Evolutionary conservation across 306 rosid species (phyloP), one percentile per base, ranked within the genome.

Genomic region (Pyrus pyrifolia): DNA sequence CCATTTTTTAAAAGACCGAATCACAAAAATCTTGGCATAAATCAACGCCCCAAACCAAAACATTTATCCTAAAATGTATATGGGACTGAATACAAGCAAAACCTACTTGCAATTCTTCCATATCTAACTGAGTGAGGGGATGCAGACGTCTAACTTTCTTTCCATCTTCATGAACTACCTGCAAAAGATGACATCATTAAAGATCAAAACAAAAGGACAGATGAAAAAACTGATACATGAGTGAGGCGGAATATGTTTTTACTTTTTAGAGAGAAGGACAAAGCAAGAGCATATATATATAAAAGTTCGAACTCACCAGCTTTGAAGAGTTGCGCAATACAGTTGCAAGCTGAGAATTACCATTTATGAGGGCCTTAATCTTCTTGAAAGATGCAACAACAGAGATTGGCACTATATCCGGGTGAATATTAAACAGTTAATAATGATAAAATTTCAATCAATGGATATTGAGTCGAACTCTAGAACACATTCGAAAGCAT

Each of bases 361-460:
- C 83, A 77, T 70, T 85, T 80, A 88, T 67, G 27, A 90, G 93
- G 75, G 97, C 91, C 89, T 95, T 95, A 70, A 95, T 95, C 93
- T 95, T 95, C 93, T 95, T 95, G 88, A 95, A 95, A 76, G 97
- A 95, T 79, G 97, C 96, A 83, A 95, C 97, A 79, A 95, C 93
- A 70, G 92, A 88, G 79, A 92, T 88, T 23, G 98, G 98, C 88
- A 95, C 98, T 95, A 73, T 79, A 75, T 80, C 64, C 74, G 81
- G 80, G 78, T 73, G 60, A 80, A 66, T 58, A 73, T 21, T 68
- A 68, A 49, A 77, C 78, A 67, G 67, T 73, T 61, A 35, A 66
- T 68, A 23, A 22, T 31, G 55, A 25, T 49, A 27, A 70, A 75
- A 70, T 33, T 15, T 13, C 21, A 70, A 71, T 29, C 30, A 29